phyloP scores from a whole-genome alignment of 768 basidiomycete species.

The Mycena rebaudengoi region DNA sequence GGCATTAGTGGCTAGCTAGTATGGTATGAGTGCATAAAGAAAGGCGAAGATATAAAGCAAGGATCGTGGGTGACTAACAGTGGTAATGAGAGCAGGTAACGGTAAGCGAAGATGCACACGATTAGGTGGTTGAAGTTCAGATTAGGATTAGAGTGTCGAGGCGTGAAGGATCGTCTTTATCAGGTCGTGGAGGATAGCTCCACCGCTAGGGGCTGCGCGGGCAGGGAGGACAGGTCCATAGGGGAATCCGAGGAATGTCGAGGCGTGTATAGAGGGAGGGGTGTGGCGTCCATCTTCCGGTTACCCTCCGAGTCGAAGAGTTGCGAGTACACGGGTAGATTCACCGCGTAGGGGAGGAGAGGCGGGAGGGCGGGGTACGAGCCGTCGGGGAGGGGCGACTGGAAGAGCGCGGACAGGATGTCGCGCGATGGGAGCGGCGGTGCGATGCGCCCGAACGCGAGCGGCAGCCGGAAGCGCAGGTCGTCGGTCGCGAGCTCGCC shows the following conservation, averaged over 20 bases:
- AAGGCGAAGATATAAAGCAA: background rate
- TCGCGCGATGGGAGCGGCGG: conserved; percentile 36
- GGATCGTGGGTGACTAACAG: too few species aligned
- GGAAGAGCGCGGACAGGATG: conserved; percentile 20
- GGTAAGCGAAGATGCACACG: background rate
- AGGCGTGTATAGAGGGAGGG: conserved; percentile 72
- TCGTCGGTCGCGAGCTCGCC: conserved; percentile 41
- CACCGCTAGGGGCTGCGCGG: too few species aligned
- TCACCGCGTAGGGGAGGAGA: conserved; percentile 29
- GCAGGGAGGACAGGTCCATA: background rate
- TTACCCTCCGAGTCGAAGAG: conserved; percentile 80
- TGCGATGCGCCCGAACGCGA: conserved; percentile 57
- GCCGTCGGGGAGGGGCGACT: conserved; percentile 27
- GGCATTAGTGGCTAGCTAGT: conserved; percentile 8
- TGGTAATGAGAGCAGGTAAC: too few species aligned
- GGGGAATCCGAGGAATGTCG: conserved; percentile 4
- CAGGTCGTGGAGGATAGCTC: too few species aligned
- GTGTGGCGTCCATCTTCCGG: conserved; percentile 73
- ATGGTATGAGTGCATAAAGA: background rate
- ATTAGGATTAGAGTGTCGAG: conserved; percentile 13
- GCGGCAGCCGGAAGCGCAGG: conserved; percentile 57
- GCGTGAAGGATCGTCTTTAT: conserved; percentile 15
- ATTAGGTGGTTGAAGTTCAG: background rate
- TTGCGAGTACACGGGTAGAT: conserved; percentile 80
- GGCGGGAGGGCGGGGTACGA: conserved; percentile 11